Percentiles rank a stretch among this genome's conserved stretches.
These are phyloP conservation scores for Colletotrichum sp. DNA, from an alignment of 2,329 filamentous ascomycete species.

Conservation along the genomic window DNA sequence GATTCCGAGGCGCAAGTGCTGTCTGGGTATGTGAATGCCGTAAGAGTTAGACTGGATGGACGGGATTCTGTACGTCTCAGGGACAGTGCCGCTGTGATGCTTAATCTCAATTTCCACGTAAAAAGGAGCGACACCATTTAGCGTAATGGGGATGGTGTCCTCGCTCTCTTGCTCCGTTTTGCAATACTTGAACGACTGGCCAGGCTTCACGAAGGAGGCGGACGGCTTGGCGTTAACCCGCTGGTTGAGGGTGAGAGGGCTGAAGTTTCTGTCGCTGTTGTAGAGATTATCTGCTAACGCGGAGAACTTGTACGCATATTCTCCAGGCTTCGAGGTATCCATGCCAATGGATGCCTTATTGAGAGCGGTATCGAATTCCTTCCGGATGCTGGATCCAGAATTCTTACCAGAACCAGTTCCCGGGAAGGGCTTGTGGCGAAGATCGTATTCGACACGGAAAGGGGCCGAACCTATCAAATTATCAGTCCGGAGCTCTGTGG, in stretches of 20 bases:
- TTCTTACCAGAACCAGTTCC: neutral
- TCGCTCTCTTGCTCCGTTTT: conserved; percentile 81
- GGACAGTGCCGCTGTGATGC: conserved; percentile 80
- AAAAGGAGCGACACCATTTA: conserved; percentile 87
- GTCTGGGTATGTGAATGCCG: conserved; percentile 83
- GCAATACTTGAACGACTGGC: conserved; percentile 95
- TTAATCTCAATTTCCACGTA: conserved; percentile 91
- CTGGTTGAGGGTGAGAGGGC: conserved; percentile 76
- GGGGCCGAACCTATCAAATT: conserved; percentile 71
- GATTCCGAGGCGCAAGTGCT: conserved; percentile 84
- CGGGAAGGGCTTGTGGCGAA: conserved; percentile 35
- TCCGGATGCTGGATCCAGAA: conserved; percentile 34
- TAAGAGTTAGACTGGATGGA: conserved; percentile 78
- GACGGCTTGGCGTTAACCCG: conserved; percentile 83
- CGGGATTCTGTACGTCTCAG: conserved; percentile 82
- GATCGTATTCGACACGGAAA: conserved; percentile 47
- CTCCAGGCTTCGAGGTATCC: conserved; percentile 83
- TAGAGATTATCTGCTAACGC: conserved; percentile 88
- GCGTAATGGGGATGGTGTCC: conserved; percentile 84
- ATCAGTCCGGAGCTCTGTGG: conserved; percentile 32
- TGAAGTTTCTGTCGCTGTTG: conserved; percentile 71
- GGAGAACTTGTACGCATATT: conserved; percentile 86
- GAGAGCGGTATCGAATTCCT: conserved; percentile 78
- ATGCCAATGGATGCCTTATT: conserved; percentile 80
- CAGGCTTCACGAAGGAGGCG: conserved; percentile 82